Conservation (phyloP, 2,329 filamentous ascomycete species). For the Fusarium armeniacum region DNA sequence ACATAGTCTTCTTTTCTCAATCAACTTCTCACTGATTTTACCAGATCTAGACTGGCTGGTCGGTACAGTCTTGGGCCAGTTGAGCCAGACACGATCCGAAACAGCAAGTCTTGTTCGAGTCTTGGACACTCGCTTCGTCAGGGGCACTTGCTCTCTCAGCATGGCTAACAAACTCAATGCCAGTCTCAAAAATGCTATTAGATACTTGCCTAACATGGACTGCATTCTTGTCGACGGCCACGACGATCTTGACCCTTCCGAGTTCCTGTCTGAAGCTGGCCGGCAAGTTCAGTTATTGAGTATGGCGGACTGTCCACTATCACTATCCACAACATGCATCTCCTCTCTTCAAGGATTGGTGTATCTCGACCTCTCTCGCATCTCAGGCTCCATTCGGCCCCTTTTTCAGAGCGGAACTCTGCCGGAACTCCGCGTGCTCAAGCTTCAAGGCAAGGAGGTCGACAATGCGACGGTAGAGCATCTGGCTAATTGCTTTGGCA, state of each 20-base stretch:
- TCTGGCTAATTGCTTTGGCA: slow-evolving; percentile 52
- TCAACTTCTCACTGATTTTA: slow-evolving; percentile 7
- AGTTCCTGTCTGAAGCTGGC: slow-evolving; percentile 49
- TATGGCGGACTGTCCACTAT: slow-evolving; percentile 58
- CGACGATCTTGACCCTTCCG: slow-evolving; percentile 59
- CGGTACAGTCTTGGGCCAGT: slow-evolving; percentile 60
- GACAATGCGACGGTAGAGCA: slow-evolving; percentile 56
- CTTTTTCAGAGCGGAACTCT: slow-evolving; percentile 56
- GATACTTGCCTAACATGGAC: slow-evolving; percentile 60
- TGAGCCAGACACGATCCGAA: slow-evolving; percentile 52
- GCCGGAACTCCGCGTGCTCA: slow-evolving; percentile 66
- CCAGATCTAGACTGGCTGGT: slow-evolving; percentile 66
- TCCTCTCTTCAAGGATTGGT: slow-evolving; percentile 58
- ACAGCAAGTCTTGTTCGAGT: slow-evolving; percentile 62
- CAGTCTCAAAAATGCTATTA: slow-evolving; percentile 57
- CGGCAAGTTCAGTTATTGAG: slow-evolving; percentile 58
- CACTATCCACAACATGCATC: slow-evolving; percentile 60
- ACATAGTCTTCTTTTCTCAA: background rate
- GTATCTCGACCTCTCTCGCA: slow-evolving; percentile 67
- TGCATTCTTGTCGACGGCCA: slow-evolving; percentile 65
- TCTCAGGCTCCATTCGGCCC: slow-evolving; percentile 61
- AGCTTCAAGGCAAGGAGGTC: slow-evolving; percentile 63
- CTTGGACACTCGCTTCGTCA: slow-evolving; percentile 64
- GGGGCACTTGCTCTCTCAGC: slow-evolving; percentile 58
- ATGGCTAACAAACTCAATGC: slow-evolving; percentile 54